These are phyloP conservation scores for Mycena rosella DNA, from an alignment of 768 basidiomycete species.

Conservation along the genomic window DNA sequence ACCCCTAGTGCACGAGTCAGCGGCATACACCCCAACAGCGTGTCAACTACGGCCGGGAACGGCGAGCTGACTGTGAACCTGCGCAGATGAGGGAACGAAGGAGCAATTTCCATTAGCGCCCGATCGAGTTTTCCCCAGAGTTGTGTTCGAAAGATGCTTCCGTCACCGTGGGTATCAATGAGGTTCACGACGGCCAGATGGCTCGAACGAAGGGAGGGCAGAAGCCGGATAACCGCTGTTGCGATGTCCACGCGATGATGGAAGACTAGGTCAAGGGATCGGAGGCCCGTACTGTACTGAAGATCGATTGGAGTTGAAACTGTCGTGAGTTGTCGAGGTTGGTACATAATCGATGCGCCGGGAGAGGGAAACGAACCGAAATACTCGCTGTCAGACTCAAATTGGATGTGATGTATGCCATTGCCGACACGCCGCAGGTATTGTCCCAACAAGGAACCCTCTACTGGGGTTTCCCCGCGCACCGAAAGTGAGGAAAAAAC, in stretches of 20 bases:
- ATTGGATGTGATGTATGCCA: not conserved
- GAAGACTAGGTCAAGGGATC: not conserved
- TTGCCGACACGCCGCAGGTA: constrained; percentile 13
- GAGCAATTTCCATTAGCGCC: not conserved
- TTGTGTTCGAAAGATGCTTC: not conserved
- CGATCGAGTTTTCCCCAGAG: too few relatives aligned
- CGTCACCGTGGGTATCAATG: not conserved
- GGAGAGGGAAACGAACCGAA: not conserved
- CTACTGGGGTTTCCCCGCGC: not conserved
- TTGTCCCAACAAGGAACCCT: not conserved
- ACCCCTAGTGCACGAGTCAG: too few relatives aligned
- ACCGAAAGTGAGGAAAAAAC: constrained; percentile 15
- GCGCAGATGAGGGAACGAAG: too few relatives aligned
- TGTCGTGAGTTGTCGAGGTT: not conserved
- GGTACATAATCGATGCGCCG: not conserved
- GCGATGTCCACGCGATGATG: not conserved
- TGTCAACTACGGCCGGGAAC: too few relatives aligned
- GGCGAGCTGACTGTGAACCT: too few relatives aligned
- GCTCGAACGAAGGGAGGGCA: not conserved
- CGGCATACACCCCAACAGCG: too few relatives aligned
- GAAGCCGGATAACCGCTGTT: not conserved
- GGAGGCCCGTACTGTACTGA: constrained; percentile 1
- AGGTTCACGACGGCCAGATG: not conserved
- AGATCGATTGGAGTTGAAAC: not conserved
- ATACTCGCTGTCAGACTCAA: not conserved